Percentiles rank a stretch among this genome's conserved stretches.
phyloP scores from a whole-genome alignment of 208 protist genomes.

The Acanthamoeba sp. region DNA sequence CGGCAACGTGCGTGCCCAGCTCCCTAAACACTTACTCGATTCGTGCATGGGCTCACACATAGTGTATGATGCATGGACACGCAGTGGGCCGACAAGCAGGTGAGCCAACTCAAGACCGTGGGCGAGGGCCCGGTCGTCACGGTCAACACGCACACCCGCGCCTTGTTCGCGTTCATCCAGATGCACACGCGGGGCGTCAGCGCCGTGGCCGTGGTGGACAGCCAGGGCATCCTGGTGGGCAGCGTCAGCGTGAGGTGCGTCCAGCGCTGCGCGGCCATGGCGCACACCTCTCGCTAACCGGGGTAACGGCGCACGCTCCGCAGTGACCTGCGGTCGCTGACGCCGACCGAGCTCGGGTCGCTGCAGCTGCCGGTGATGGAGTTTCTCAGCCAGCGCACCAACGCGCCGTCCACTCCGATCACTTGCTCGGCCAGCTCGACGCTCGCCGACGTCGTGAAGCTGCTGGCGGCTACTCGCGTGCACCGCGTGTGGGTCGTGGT shows the following conservation, averaged over 20 bases:
- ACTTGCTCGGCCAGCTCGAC: neutral
- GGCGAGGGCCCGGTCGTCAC: neutral
- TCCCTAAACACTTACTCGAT: neutral
- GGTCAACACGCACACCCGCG: neutral
- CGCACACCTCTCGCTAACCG: neutral
- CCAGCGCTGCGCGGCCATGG: neutral
- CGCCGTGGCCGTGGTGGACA: conserved; percentile 12
- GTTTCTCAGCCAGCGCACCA: neutral
- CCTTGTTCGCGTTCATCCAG: conserved; percentile 37
- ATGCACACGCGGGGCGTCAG: conserved; percentile 37
- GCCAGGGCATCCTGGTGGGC: conserved; percentile 46
- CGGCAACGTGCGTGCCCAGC: neutral
- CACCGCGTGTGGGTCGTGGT: conserved; percentile 54
- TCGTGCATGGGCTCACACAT: neutral
- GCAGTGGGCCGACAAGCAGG: conserved; percentile 15
- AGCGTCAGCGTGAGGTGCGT: conserved; percentile 42
- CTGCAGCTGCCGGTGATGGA: conserved; percentile 48
- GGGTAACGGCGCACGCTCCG: neutral
- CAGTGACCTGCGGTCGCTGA: conserved; percentile 37
- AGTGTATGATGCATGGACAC: neutral
- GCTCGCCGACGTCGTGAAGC: neutral
- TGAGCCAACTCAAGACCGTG: neutral
- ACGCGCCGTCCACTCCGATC: neutral
- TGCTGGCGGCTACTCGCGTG: neutral
- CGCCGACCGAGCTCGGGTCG: neutral